These are phyloP conservation scores for Entomophthora muscae DNA, from an alignment of 371 early-diverging fungal species.

Conservation along the genomic window DNA sequence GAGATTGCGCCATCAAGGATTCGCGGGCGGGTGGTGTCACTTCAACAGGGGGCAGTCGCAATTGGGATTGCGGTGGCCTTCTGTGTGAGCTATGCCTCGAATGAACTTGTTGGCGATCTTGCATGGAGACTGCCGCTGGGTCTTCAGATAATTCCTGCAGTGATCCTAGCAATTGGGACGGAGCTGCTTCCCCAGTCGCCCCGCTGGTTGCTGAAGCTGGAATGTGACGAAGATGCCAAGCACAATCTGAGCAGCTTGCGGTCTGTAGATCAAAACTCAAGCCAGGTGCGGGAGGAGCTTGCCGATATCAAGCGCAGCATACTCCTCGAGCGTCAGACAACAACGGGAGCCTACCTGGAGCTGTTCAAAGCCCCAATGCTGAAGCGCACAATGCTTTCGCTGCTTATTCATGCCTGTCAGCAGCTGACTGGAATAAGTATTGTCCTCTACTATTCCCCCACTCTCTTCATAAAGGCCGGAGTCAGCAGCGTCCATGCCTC, in stretches of 20 bases:
- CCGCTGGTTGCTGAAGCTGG: constrained; percentile 50
- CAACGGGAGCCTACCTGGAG: constrained; percentile 48
- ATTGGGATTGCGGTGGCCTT: constrained; percentile 48
- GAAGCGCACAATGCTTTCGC: constrained; percentile 23
- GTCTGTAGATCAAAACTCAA: constrained; percentile 28
- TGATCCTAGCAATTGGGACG: constrained; percentile 41
- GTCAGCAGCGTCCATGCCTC: constrained; percentile 24
- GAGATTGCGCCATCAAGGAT: constrained; percentile 70
- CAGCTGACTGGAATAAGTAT: constrained; percentile 57
- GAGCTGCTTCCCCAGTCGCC: constrained; percentile 72
- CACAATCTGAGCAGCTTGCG: constrained; percentile 47
- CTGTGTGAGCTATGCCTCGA: constrained; percentile 46
- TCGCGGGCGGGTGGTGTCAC: constrained; percentile 69
- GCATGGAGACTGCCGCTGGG: constrained; percentile 64
- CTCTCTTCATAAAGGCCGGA: constrained; percentile 43
- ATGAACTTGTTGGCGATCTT: constrained; percentile 25
- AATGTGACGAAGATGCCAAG: constrained; percentile 37
- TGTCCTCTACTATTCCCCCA: constrained; percentile 52
- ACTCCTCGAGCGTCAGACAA: constrained; percentile 37
- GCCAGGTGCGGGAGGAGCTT: constrained; percentile 20
- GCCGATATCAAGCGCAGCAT: constrained; percentile 49
- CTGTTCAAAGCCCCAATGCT: constrained; percentile 50
- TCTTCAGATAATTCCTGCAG: constrained; percentile 53
- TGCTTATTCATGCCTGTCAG: constrained; percentile 49
- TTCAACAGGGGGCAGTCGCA: constrained; percentile 80